A percentile compares a stretch with the other conserved stretches of the same genome.
Conservation (phyloP, 176 grass and related monocot species). For the Aegilops sharonensis region DNA sequence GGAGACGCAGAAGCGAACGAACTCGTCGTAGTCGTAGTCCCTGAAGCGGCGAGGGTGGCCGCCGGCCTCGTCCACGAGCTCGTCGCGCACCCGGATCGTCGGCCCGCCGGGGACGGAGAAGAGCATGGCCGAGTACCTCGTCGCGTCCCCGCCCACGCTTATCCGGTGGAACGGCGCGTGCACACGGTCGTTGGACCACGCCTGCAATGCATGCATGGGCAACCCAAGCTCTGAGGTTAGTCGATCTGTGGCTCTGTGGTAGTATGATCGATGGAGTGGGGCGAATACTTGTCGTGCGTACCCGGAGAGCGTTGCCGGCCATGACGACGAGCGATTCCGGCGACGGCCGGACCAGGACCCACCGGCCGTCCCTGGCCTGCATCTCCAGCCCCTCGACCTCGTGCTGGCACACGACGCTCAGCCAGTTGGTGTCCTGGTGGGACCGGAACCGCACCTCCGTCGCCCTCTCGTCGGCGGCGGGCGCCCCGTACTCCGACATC, state of each 20-base stretch:
- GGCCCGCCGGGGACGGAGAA: conserved; percentile 41
- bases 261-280: background rate
- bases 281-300: background rate
- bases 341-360: conserved; percentile 48
- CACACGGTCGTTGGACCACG: conserved; percentile 62
- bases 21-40: conserved; percentile 31
- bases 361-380: conserved; percentile 51
- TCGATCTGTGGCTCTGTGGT: too few relatives aligned
- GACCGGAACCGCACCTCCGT: conserved; percentile 29
- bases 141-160: conserved; percentile 28
- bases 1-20: conserved; percentile 37
- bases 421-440: conserved; percentile 52
- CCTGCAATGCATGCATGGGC: conserved; percentile 31
- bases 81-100: conserved; percentile 32
- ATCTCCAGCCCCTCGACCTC: conserved; percentile 70
- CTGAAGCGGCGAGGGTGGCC: conserved; percentile 58
- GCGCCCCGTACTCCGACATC: conserved; percentile 55
- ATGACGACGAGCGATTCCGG: conserved; percentile 63
- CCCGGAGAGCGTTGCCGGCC: conserved; percentile 60
- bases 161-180: conserved; percentile 54
- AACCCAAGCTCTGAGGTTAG: background rate
- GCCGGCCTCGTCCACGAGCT: conserved; percentile 50
- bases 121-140: conserved; percentile 61
- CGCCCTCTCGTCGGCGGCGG: conserved; percentile 31
- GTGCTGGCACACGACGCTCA: conserved; percentile 71